Percentiles rank a stretch among this genome's conserved stretches.
Conservation (phyloP, 495 filamentous ascomycete species). For the Aspergillus nanangensis region DNA sequence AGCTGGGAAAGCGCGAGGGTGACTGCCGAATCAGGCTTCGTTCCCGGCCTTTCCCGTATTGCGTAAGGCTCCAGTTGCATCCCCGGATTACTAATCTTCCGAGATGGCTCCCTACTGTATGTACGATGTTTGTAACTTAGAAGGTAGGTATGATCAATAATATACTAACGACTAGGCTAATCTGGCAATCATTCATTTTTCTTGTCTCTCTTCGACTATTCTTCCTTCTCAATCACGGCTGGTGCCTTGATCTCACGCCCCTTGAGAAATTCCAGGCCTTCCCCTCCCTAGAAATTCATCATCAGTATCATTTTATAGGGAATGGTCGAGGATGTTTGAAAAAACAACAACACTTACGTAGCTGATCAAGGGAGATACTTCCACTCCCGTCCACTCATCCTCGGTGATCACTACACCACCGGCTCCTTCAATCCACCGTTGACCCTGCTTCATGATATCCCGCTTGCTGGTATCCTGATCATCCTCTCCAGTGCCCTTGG, state of each 20-base stretch:
- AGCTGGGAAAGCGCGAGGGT: slow-evolving; percentile 10
- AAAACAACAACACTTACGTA: slow-evolving; percentile 66
- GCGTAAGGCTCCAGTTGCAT: slow-evolving; percentile 38
- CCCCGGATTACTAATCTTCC: too few relatives aligned
- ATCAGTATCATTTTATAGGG: too few relatives aligned
- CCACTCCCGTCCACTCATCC: slow-evolving; percentile 63
- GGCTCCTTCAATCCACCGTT: slow-evolving; percentile 73
- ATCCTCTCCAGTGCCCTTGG: slow-evolving; percentile 83
- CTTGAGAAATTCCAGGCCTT: slow-evolving; percentile 76
- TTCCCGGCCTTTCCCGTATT: slow-evolving; percentile 44
- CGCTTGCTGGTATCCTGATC: slow-evolving; percentile 86
- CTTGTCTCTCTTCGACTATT: slow-evolving; percentile 21
- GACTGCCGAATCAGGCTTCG: slow-evolving; percentile 24
- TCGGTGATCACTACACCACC: slow-evolving; percentile 76
- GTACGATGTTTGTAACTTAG: too few relatives aligned
- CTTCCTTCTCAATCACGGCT: slow-evolving; percentile 72
- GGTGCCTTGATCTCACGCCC: slow-evolving; percentile 71
- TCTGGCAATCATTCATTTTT: not conserved
- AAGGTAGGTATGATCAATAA: too few relatives aligned
- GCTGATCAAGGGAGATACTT: slow-evolving; percentile 90
- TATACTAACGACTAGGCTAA: not conserved
- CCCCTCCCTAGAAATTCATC: too few relatives aligned
- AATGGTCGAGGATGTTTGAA: too few relatives aligned
- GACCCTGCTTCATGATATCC: slow-evolving; percentile 87
- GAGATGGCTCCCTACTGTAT: too few relatives aligned